Evolutionary conservation across 202 grass and related monocot species (phyloP).

Genomic region (Elaeis oleifera): DNA sequence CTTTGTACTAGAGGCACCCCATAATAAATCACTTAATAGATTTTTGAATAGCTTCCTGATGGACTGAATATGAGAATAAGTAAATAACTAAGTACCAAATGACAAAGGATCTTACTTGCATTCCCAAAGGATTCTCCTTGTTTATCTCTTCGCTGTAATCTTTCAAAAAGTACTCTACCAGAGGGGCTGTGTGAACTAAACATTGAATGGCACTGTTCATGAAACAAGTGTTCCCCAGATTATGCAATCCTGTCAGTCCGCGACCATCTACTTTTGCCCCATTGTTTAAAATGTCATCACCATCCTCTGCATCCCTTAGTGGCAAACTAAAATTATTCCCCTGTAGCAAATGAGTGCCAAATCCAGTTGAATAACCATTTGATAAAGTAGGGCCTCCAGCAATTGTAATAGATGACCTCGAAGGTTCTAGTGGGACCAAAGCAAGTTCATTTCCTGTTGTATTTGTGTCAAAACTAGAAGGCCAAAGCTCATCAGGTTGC

Average conservation of each 20-base stretch:
- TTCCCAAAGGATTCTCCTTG: slow-evolving; percentile 87
- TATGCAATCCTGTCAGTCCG: slow-evolving; percentile 84
- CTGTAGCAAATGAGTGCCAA: slow-evolving; percentile 49
- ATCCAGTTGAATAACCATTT: slow-evolving; percentile 70
- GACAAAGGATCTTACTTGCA: slow-evolving; percentile 55
- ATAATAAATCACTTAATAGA: not conserved
- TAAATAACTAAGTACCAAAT: not conserved
- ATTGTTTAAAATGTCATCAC: slow-evolving; percentile 41
- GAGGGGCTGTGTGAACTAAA: slow-evolving; percentile 81
- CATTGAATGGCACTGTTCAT: slow-evolving; percentile 96
- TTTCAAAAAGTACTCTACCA: slow-evolving; percentile 82
- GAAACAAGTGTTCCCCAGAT: slow-evolving; percentile 98
- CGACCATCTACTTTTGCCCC: slow-evolving; percentile 54
- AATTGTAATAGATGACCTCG: slow-evolving; percentile 70
- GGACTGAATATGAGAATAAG: not conserved
- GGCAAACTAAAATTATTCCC: slow-evolving; percentile 54
- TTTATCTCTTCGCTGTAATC: slow-evolving; percentile 90
- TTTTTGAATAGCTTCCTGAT: no score
- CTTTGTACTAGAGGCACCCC: not conserved
- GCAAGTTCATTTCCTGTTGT: slow-evolving; percentile 75
- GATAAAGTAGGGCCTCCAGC: slow-evolving; percentile 73
- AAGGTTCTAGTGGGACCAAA: slow-evolving; percentile 68
- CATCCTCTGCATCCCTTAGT: slow-evolving; percentile 49
- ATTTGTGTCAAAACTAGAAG: slow-evolving; percentile 34
- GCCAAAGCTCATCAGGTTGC: slow-evolving; percentile 31